Evolutionary conservation across 129 eudicot genomes (phyloP).

Genomic region (Scalesia atractyloides): DNA sequence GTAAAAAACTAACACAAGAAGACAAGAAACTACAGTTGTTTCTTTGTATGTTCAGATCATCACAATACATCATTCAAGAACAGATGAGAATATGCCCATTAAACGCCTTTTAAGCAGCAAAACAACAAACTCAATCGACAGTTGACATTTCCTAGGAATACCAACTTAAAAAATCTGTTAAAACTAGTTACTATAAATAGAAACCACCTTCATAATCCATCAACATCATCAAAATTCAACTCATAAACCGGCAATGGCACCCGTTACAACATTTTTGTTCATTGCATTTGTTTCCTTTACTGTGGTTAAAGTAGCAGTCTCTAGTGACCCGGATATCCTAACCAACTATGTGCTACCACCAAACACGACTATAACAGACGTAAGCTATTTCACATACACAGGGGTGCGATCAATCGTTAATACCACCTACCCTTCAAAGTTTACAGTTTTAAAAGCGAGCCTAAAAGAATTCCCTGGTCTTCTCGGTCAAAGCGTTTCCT

Average conservation of each 20-base stretch:
- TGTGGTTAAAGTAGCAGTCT: conserved; percentile 3
- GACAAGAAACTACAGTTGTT: conserved; percentile 20
- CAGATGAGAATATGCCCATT: conserved; percentile 18
- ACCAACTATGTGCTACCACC: conserved; percentile 31
- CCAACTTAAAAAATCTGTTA: neutral
- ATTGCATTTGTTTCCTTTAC: conserved; percentile 17
- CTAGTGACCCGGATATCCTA: conserved; percentile 34
- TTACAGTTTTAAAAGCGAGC: conserved; percentile 28
- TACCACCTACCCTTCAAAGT: conserved; percentile 16
- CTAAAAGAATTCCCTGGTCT: conserved; percentile 38
- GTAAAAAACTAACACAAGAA: neutral
- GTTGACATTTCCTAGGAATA: conserved; percentile 19
- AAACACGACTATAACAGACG: conserved; percentile 9
- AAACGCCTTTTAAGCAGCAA: neutral
- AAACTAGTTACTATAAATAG: conserved; percentile 9
- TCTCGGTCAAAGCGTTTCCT: conserved; percentile 40
- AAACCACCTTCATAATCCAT: conserved; percentile 9
- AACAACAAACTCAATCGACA: neutral
- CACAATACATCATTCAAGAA: neutral
- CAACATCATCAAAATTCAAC: conserved; percentile 6
- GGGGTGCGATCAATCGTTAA: conserved; percentile 26
- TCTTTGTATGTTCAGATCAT: conserved; percentile 26
- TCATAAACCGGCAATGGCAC: conserved; percentile 2
- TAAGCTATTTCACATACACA: conserved; percentile 36
- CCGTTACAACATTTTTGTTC: neutral